Base-by-base conservation (phyloP, 2,329 filamentous ascomycete species). In the Xylaria hypoxylon region DNA sequence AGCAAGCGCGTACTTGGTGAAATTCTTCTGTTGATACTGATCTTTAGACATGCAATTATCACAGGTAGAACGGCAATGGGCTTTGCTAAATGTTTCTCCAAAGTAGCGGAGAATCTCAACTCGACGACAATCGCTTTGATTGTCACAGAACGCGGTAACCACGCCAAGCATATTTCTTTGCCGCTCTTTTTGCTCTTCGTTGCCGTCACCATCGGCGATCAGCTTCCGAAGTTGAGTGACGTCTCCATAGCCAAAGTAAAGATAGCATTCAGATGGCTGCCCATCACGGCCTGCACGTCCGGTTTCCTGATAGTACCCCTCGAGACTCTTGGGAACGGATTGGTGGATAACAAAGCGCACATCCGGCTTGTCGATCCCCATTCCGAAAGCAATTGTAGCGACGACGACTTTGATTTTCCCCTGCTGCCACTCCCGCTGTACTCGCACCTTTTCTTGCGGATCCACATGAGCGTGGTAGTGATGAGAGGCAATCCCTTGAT, bases 281-380 rank as follows among this genome's bases (percentile, higher is more conserved):
- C 95, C 95, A 77, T 99, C 96, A 77, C 96, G 89, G 6, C 96
- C 96, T 65, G 96, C 96, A 73, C 96, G 91, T 1, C 96, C 96
- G 50, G 96, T 99, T 79, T 99, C 96, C 77, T 99, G 96, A 76
- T 99, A 99, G 78, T 99, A 99, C 0, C 96, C 96, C 80, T 99
- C 96, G 60, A 99, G 82, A 73, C 93, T 97, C 79, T 99, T 98
- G 1, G 96, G 96, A 5, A 99, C 85, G 48, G 90, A 92, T 74
- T 97, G 91, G 76, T 99, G 96, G 45, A 99, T 93, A 38, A 99
- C 96, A 77, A 97, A 99, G 31, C 96, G 92, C 53, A 99, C 96
- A 77, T 99, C 92, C 0, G 94, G 88, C 78, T 99, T 99, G 82
- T 99, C 96, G 71, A 99, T 99, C n/a, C 96, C 96, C 96, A 99